phyloP scores from a whole-genome alignment of 2,329 filamentous ascomycete genomes.

The Pseudodiploospora longispora region DNA sequence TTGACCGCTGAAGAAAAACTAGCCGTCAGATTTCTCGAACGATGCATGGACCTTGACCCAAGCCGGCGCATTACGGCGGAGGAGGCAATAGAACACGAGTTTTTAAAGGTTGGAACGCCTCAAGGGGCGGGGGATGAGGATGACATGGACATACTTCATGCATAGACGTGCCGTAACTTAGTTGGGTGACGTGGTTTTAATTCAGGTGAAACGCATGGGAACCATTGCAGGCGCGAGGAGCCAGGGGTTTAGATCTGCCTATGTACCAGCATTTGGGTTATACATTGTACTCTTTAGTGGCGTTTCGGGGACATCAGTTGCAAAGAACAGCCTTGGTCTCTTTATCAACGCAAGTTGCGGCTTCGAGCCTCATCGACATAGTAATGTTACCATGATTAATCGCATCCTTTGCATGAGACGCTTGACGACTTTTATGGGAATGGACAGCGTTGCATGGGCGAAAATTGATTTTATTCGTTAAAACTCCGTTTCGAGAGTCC shows the following conservation, averaged over 20 bases:
- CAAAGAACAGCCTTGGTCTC: too few species aligned
- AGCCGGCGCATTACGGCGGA: conserved; percentile 64
- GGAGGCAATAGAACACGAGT: conserved; percentile 66
- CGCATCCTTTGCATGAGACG: too few species aligned
- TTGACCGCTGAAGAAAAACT: conserved; percentile 61
- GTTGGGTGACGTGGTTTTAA: conserved; percentile 2
- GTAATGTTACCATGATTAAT: too few species aligned
- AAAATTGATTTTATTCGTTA: conserved; percentile 33
- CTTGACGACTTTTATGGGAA: too few species aligned
- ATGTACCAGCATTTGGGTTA: too few species aligned
- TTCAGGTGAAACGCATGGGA: not conserved
- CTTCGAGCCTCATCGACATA: too few species aligned
- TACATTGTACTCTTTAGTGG: too few species aligned
- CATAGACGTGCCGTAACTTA: conserved; percentile 11
- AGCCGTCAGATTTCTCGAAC: conserved; percentile 62
- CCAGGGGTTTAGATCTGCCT: too few species aligned
- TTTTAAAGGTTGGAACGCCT: conserved; percentile 39
- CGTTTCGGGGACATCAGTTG: too few species aligned
- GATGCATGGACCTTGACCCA: conserved; percentile 71
- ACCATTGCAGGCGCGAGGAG: not conserved
- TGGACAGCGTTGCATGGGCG: conserved; percentile 17
- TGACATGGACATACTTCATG: conserved; percentile 43
- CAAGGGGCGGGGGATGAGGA: conserved; percentile 37
- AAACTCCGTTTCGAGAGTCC: conserved; percentile 31
- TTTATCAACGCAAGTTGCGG: too few species aligned